These are phyloP conservation scores for Rosa chinensis DNA, from an alignment of 306 rosid species.

Conservation along the genomic window DNA sequence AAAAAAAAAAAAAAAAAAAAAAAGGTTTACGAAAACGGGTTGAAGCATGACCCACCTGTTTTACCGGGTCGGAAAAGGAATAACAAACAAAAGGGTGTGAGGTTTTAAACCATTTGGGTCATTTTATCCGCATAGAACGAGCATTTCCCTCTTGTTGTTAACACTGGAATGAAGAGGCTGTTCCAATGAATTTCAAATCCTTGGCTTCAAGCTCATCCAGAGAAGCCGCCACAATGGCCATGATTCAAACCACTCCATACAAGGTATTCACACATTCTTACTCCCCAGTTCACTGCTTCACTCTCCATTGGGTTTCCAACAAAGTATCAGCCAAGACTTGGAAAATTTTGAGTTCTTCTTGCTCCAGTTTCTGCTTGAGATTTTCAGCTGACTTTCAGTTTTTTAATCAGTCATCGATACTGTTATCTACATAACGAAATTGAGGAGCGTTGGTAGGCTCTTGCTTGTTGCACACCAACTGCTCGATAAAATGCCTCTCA, in stretches of 20 bases:
- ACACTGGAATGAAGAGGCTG: conserved; percentile 30
- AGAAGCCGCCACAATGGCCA: conserved; percentile 53
- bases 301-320: conserved; percentile 19
- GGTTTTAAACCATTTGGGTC: conserved; percentile 4
- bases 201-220: conserved; percentile 50
- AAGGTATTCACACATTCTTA: conserved; percentile 31
- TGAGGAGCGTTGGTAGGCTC: not conserved
- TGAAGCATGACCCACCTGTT: not conserved
- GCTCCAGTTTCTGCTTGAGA: not conserved
- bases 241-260: conserved; percentile 56
- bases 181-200: conserved; percentile 47
- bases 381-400: too few species aligned
- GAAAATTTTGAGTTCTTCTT: not conserved
- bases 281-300: not conserved
- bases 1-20: too few species aligned
- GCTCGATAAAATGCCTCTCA: conserved; percentile 42
- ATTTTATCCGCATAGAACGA: not conserved
- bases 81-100: conserved; percentile 1
- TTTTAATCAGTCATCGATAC: not conserved
- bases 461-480: conserved; percentile 17
- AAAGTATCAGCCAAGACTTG: not conserved
- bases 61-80: not conserved
- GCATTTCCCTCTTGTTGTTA: not conserved
- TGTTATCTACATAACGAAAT: not conserved
- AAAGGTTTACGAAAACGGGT: too few species aligned